phyloP scores from a whole-genome alignment of 129 eudicot genomes.

The Calendula officinalis region DNA sequence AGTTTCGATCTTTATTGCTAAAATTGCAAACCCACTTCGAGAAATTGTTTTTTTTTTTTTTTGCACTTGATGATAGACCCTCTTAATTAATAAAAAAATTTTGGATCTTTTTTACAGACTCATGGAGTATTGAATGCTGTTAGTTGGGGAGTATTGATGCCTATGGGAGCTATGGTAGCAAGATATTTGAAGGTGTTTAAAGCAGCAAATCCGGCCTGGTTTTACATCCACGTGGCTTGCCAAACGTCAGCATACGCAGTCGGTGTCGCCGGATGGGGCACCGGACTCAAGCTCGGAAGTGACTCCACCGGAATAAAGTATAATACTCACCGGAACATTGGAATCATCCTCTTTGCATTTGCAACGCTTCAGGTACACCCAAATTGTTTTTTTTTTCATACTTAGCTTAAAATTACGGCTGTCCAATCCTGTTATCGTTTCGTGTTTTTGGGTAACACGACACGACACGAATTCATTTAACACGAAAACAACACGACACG shows the following conservation, averaged over 20 bases:
- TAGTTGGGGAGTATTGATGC: slow-evolving; percentile 53
- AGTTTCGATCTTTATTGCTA: neutral
- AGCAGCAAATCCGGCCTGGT: slow-evolving; percentile 43
- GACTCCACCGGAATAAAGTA: slow-evolving; percentile 38
- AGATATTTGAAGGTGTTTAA: slow-evolving; percentile 43
- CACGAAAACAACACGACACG: too few relatives aligned
- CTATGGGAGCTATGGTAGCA: slow-evolving; percentile 42
- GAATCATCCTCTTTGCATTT: slow-evolving; percentile 68
- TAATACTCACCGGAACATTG: slow-evolving; percentile 65
- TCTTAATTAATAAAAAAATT: too few relatives aligned
- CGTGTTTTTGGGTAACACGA: too few relatives aligned
- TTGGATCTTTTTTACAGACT: slow-evolving; percentile 15
- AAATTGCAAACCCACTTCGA: slow-evolving; percentile 7
- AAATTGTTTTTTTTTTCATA: neutral
- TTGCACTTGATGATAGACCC: too few relatives aligned
- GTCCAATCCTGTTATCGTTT: too few relatives aligned
- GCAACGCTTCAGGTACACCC: slow-evolving; percentile 76
- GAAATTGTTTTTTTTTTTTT: neutral
- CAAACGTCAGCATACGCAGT: slow-evolving; percentile 36
- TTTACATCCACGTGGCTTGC: slow-evolving; percentile 38
- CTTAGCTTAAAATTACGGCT: too few relatives aligned
- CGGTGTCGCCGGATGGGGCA: slow-evolving; percentile 50
- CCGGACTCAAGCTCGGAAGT: slow-evolving; percentile 40
- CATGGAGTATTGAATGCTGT: slow-evolving; percentile 45
- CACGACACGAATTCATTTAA: too few relatives aligned